Evolutionary conservation across 345 rosid species (phyloP), one percentile per base, ranked within the genome.

Genomic region (Heritiera fomes): DNA sequence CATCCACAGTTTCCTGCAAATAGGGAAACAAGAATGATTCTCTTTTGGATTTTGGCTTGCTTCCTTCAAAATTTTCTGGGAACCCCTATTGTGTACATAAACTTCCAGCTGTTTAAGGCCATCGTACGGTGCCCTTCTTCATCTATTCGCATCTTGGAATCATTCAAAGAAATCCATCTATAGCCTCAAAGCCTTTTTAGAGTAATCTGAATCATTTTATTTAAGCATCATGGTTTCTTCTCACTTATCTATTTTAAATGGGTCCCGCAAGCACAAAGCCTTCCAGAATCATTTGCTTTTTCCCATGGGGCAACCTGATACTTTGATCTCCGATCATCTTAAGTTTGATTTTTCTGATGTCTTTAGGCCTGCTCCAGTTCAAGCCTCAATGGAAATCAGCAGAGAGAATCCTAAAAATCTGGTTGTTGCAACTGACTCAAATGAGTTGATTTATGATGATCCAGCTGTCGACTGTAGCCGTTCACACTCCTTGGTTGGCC

Each of bases 1-100:
- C 86, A 85, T 82, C 83, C 66, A 76, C 86, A 58, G 91, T 86
- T 88, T 88, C 91, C 91, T 88, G 89, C 91, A 82, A 80, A 69
- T 85, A 78, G 87, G 89, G 89, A 86, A 88, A 87, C 89, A 86
- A 85, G 82, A 85, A 62, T 75, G 32, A 28, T 78, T 81, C 82
- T 86, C 73, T 83, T 83, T 86, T 86, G 87, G 91, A 83, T 85
- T 77, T 82, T 88, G 60, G 86, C 82, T 75, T 84, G 89, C 87
- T 78, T 85, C 41, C 84, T 84, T 71, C 87, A 86, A n/a, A 85
- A 82, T 79, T 86, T 88, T 75, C 71, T 86, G 0, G 83, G 83
- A 59, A 64, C 80, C 75, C 76, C 80, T 69, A 38, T 84, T 56
- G 61, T 78, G 13, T 80, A n/a, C 82, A 17, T 83, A 56, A 75